phyloP scores from a whole-genome alignment of 1,284 basidiomycete genomes.

The Puccinia triticina region DNA sequence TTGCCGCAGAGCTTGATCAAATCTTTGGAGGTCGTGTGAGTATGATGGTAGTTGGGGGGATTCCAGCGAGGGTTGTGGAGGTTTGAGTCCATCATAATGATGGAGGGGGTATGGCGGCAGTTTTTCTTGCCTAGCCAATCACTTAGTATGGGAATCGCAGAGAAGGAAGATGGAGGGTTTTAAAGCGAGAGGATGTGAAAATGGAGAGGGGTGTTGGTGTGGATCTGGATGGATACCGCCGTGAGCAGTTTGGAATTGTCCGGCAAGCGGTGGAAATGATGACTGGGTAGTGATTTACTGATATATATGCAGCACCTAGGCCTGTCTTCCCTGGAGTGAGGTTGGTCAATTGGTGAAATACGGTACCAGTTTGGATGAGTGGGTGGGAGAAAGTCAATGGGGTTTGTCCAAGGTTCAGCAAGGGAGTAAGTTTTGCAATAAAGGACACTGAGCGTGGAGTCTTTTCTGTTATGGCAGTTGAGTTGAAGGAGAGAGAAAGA shows the following conservation, averaged over 20 bases:
- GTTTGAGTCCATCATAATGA: too few species aligned
- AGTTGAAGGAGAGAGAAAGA: neutral
- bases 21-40: neutral
- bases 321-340: too few species aligned
- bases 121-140: neutral
- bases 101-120: too few species aligned
- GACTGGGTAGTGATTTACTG: neutral
- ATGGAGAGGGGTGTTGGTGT: neutral
- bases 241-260: neutral
- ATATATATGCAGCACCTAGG: neutral
- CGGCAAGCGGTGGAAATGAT: neutral
- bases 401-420: conserved; percentile 9
- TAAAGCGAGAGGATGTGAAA: neutral
- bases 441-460: neutral
- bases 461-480: too few species aligned
- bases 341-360: too few species aligned
- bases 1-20: neutral
- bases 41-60: too few species aligned
- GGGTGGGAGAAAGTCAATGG: neutral
- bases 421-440: neutral
- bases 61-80: too few species aligned
- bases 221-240: neutral
- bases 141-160: neutral
- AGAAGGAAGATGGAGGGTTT: neutral
- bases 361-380: neutral